These are phyloP conservation scores for Colletotrichum paranaense DNA, from an alignment of 2,329 filamentous ascomycete species.

Conservation along the genomic window DNA sequence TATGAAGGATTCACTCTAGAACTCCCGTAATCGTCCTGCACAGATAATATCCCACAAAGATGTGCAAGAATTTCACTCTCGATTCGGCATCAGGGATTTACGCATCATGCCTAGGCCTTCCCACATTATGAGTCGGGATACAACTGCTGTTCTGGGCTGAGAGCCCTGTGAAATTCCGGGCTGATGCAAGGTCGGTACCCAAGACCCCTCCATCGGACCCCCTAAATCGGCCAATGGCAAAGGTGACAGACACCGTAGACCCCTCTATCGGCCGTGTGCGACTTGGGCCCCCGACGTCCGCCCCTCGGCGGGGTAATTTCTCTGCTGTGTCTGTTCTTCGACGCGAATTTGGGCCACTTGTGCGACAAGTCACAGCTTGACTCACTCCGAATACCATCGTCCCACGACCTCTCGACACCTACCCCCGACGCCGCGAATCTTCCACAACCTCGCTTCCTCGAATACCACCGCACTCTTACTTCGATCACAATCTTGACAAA, in stretches of 20 bases:
- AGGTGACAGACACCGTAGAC: constrained; percentile 23
- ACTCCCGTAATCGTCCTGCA: background rate
- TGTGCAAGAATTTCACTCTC: background rate
- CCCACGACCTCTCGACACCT: background rate
- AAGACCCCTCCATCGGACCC: background rate
- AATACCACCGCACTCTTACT: background rate
- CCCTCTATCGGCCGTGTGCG: constrained; percentile 32
- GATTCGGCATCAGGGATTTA: background rate
- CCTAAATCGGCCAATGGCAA: constrained; percentile 28
- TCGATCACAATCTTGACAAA: background rate
- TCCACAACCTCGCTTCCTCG: background rate
- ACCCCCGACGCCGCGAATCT: background rate
- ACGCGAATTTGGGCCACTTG: constrained; percentile 25
- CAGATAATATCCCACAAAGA: background rate
- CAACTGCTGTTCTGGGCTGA: constrained; percentile 21
- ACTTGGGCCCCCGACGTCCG: constrained; percentile 29
- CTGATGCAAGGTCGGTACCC: background rate
- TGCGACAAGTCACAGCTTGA: constrained; percentile 28
- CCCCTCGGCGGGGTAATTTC: constrained; percentile 37
- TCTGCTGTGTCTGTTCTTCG: constrained; percentile 10
- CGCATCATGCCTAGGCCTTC: background rate
- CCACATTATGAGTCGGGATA: background rate
- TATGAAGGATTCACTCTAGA: background rate
- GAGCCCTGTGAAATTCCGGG: constrained; percentile 26
- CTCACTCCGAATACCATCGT: constrained; percentile 16